phyloP scores from a whole-genome alignment of 805 yeast species.

The Jamesozyma spencerorum region DNA sequence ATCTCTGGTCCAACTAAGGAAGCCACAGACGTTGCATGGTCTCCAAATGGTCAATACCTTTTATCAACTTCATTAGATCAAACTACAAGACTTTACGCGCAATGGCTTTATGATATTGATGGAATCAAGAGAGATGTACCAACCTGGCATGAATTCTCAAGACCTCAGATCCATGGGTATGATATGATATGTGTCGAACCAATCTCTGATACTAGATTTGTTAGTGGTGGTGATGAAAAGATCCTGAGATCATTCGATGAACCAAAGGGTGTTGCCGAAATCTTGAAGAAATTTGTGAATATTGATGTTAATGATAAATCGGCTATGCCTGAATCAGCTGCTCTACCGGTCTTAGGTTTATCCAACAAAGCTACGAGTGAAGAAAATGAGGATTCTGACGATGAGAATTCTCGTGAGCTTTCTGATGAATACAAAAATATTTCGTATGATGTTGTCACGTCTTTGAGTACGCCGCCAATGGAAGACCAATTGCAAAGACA shows the following conservation, averaged over 20 bases:
- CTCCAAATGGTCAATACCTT: conserved; percentile 53
- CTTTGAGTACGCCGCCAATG: conserved; percentile 55
- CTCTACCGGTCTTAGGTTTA: conserved; percentile 85
- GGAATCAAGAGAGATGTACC: conserved; percentile 22
- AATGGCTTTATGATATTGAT: conserved; percentile 37
- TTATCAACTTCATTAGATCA: conserved; percentile 83
- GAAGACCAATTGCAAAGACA: conserved; percentile 89
- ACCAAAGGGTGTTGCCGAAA: conserved; percentile 65
- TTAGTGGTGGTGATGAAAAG: conserved; percentile 95
- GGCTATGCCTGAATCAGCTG: conserved; percentile 69
- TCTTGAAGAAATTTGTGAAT: conserved; percentile 48
- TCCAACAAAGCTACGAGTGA: conserved; percentile 77
- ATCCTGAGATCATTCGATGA: conserved; percentile 79
- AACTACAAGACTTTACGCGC: conserved; percentile 77
- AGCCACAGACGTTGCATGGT: conserved; percentile 75
- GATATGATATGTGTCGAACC: conserved; percentile 80
- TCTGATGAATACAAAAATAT: conserved; percentile 31
- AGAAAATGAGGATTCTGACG: conserved; percentile 37
- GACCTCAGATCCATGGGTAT: conserved; percentile 98
- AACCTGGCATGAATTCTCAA: conserved; percentile 84
- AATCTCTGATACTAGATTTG: conserved; percentile 52
- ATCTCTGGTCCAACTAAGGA: conserved; percentile 69
- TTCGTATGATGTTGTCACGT: conserved; percentile 39
- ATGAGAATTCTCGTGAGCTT: conserved; percentile 32
- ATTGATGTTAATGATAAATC: conserved; percentile 26